Evolutionary conservation across 2,329 filamentous ascomycete genomes (phyloP), one percentile per base, ranked within the genome.

Genomic region (Phialophora expanda): DNA sequence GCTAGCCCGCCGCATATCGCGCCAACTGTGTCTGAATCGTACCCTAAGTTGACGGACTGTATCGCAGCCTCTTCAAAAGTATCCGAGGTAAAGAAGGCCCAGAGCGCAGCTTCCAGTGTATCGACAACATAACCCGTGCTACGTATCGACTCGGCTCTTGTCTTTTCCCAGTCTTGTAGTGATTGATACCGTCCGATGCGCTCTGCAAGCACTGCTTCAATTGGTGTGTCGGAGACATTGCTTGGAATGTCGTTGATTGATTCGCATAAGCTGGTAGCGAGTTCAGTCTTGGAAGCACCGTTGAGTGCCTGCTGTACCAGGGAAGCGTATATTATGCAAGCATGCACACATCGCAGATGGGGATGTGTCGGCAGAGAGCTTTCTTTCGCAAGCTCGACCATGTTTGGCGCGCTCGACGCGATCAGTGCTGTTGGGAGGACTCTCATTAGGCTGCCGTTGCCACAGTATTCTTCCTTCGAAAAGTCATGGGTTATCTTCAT

Each of bases 1-100:
- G 79, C 79, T 22, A 82, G 62, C 4, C 78, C 79, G 2, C 80
- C 80, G 72, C 80, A 81, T 41, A 81, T 76, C 1, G 80, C 79
- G 17, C 76, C 80, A 11, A 79, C 78, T 1, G 79, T 81, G 71
- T 82, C 80, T 11, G 79, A 76, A 72, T 82, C 79, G 59, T 78
- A 74, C 1, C 79, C 79, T 26, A 79, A 64, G 73, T 81, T 82
- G 0, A 81, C 79, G 1, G 76, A 77, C 51, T 73, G 75, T 38
- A 80, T 62, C 3, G 76, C 78, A 0, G 80, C 79, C 6, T 77
- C 73, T 32, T 74, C 72, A 69, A 78, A 80, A 4, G 66, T 73
- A 7, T 75, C 71, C 28, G 75, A 78, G 50, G 71, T 76, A 70
- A 80, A 82, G 62, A 82, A 79, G 1, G 72, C 76, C 79, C 80